These are phyloP conservation scores for Sicyos baderoa DNA, from an alignment of 306 rosid genomes.

Conservation along the genomic window DNA sequence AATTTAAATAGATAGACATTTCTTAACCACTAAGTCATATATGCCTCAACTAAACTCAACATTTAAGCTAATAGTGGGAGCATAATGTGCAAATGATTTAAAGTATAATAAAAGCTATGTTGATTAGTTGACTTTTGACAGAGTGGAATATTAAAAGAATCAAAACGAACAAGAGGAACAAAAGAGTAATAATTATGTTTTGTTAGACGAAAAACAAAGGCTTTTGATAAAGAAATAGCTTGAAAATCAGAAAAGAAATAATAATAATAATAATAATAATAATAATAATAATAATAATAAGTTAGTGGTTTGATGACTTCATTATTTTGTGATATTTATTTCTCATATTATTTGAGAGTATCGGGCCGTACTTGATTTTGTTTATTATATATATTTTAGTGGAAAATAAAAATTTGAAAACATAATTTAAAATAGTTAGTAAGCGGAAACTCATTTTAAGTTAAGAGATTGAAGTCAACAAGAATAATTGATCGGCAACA, in stretches of 20 bases:
- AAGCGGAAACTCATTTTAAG: too few species aligned
- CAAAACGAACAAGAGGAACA: conserved; percentile 1
- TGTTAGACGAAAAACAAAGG: not conserved
- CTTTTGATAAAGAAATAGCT: not conserved
- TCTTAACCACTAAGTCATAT: not conserved
- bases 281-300: too few species aligned
- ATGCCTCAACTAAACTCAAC: not conserved
- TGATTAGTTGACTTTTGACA: not conserved
- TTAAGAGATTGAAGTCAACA: too few species aligned
- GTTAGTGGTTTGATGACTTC: too few species aligned
- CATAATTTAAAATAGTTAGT: too few species aligned
- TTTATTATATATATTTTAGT: too few species aligned
- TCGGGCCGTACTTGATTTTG: too few species aligned
- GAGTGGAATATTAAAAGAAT: not conserved
- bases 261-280: too few species aligned
- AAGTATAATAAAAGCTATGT: not conserved
- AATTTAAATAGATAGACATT: not conserved
- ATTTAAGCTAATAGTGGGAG: not conserved
- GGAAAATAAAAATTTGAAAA: too few species aligned
- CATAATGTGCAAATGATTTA: not conserved
- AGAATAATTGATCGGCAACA: too few species aligned
- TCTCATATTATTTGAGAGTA: too few species aligned
- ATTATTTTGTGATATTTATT: too few species aligned
- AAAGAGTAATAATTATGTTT: conserved; percentile 1
- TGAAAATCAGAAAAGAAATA: not conserved